A percentile compares a stretch with the other conserved stretches of the same genome.
Conservation (phyloP, 257 asterid species). For the Plectranthus barbatus region DNA sequence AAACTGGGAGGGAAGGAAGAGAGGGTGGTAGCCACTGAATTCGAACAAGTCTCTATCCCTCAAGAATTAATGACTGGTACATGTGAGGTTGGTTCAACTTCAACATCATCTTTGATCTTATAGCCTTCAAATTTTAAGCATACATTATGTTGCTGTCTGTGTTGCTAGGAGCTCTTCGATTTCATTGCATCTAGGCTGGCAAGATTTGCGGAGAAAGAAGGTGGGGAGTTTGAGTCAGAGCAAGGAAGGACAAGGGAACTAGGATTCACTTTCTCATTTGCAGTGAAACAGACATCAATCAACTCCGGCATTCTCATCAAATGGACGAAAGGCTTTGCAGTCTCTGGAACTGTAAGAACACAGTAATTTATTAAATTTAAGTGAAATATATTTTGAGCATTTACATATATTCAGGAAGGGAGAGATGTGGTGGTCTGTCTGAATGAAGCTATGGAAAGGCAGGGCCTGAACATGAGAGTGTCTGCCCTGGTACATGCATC, state of each 20-base stretch:
- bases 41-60: constrained; percentile 66
- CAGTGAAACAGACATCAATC: constrained; percentile 67
- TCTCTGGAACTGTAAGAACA: constrained; percentile 54
- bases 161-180: constrained; percentile 58
- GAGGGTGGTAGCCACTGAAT: constrained; percentile 52
- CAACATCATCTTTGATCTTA: neutral
- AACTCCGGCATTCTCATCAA: constrained; percentile 70
- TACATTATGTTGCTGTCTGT: neutral
- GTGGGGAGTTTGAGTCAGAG: constrained; percentile 39
- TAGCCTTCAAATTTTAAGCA: neutral
- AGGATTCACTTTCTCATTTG: constrained; percentile 81
- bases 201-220: constrained; percentile 45
- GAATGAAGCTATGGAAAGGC: constrained; percentile 70
- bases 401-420: constrained; percentile 44
- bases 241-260: constrained; percentile 49
- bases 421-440: constrained; percentile 67
- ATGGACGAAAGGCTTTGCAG: constrained; percentile 77
- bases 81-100: constrained; percentile 39
- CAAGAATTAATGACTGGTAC: constrained; percentile 51
- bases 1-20: constrained; percentile 72
- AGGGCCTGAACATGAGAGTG: constrained; percentile 54
- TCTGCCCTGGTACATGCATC: constrained; percentile 57
- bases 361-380: too few relatives aligned
- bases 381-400: too few relatives aligned
- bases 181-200: constrained; percentile 75